Evolutionary conservation across 192 early-diverging fungal genomes (phyloP), one percentile per base, ranked within the genome.

Genomic region (Backusella tuberculispora): DNA sequence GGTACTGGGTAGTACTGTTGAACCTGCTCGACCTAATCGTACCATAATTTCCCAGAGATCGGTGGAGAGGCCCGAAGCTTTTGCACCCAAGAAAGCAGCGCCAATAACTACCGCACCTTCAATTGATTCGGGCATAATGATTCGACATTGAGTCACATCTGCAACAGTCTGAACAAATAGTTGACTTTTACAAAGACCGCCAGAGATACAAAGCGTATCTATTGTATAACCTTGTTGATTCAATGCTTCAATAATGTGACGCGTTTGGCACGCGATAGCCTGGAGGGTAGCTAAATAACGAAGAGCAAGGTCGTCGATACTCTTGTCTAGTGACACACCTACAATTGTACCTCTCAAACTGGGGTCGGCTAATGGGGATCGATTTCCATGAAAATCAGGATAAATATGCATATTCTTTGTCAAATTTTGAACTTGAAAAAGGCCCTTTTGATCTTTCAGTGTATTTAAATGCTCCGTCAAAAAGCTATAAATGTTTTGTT

Each of bases 321-420:
- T 81, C 12, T 76, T 63, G 66, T 90, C 87, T 9, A 91, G 77
- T 41, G 86, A 74, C 40, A 86, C 53, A 4, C 93, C 92, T 5
- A 83, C 80, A 10, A 90, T 77, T 0, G 78, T 80, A 8, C 93
- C 93, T 29, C 88, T 80, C 45, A 92, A 69, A 29, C 74, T 75
- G 56, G 91, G 84, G 71, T 94, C 91, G 1, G 88, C 85, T 15
- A 92, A 76, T 4, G 93, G 93, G 6, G 89, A 88, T 8, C 93
- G 85, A 73, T 93, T 93, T 4, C 93, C 93, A 76, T 94, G 91
- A 73, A 86, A 88, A 77, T 94, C 93, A n/a, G 93, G 93, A 9
- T 88, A 85, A 56, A 93, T 75, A 65, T 93, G 92, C 8, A 92
- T 43, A 66, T 80, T 41, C 41, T 70, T 78, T n/a, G 79, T 79